phyloP scores from a whole-genome alignment of 352 stramenopile genomes.

The Phytophthora sp. region DNA sequence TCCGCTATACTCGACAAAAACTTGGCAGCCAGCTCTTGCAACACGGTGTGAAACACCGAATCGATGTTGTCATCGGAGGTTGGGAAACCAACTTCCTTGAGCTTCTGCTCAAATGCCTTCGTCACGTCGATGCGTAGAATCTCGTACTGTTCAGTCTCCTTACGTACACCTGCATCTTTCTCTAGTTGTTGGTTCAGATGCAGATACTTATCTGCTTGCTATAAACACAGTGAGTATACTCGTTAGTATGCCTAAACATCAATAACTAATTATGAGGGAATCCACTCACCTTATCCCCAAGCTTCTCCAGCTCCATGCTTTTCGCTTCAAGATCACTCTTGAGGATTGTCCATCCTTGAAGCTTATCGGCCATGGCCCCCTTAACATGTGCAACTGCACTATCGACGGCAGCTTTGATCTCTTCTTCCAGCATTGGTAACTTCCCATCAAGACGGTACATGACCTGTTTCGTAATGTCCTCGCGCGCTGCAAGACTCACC shows the following conservation, averaged over 20 bases:
- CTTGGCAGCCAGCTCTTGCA: conserved; percentile 65
- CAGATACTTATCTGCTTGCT: conserved; percentile 78
- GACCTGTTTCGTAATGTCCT: conserved; percentile 72
- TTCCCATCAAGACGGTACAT: conserved; percentile 66
- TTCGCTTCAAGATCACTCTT: conserved; percentile 69
- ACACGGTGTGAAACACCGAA: conserved; percentile 51
- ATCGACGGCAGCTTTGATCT: conserved; percentile 69
- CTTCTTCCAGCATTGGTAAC: conserved; percentile 61
- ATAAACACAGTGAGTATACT: too few relatives aligned
- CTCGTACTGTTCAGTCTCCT: conserved; percentile 72
- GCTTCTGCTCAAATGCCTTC: conserved; percentile 56
- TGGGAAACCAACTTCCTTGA: conserved; percentile 56
- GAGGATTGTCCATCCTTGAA: conserved; percentile 79
- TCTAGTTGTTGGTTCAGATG: conserved; percentile 68
- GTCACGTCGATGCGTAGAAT: conserved; percentile 59
- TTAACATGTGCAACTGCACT: conserved; percentile 64
- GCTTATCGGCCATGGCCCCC: conserved; percentile 45
- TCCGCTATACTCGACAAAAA: conserved; percentile 61
- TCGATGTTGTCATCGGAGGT: conserved; percentile 76
- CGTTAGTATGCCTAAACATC: too few relatives aligned
- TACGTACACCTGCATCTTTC: conserved; percentile 57
- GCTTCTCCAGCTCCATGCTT: conserved; percentile 69
- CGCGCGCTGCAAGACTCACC: conserved; percentile 59
- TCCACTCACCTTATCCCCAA: conserved; percentile 72
- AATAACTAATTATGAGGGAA: neutral